Conservation (phyloP, 2,329 filamentous ascomycete species). For the Monilinia laxa region DNA sequence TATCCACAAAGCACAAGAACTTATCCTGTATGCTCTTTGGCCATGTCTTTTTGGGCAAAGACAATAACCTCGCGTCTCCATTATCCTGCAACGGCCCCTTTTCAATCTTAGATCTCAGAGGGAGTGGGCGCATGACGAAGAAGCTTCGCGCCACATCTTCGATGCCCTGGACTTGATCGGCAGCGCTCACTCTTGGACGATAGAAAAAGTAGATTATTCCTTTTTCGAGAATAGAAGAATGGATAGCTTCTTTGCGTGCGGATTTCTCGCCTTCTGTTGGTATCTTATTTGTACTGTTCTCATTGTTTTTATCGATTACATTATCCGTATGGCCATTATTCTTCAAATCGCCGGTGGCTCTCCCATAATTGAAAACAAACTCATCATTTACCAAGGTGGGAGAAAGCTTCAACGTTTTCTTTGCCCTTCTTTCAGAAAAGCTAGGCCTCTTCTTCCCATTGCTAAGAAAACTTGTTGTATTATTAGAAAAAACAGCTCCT, state of each 20-base stretch:
- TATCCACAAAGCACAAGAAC: conserved; percentile 83
- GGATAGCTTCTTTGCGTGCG: conserved; percentile 33
- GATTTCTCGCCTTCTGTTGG: background rate
- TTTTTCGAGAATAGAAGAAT: conserved; percentile 71
- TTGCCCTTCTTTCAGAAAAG: background rate
- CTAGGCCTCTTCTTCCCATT: background rate
- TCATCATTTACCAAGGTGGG: conserved; percentile 26
- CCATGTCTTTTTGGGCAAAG: conserved; percentile 81
- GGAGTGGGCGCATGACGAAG: conserved; percentile 74
- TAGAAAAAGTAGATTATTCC: conserved; percentile 91
- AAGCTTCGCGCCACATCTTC: conserved; percentile 75
- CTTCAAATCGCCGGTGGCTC: conserved; percentile 36
- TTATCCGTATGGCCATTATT: conserved; percentile 34
- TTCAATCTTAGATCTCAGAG: conserved; percentile 65
- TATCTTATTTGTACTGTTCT: background rate
- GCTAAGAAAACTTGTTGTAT: too few relatives aligned
- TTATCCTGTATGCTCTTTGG: conserved; percentile 66
- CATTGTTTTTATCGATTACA: background rate
- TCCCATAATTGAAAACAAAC: conserved; percentile 27
- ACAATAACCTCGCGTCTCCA: conserved; percentile 68
- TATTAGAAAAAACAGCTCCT: too few relatives aligned
- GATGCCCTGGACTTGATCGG: conserved; percentile 63
- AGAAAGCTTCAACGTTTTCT: background rate
- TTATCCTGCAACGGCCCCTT: conserved; percentile 49
- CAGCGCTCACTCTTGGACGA: conserved; percentile 70